phyloP scores from a whole-genome alignment of 129 eudicot genomes.

The Chrysanthemum seticuspe region DNA sequence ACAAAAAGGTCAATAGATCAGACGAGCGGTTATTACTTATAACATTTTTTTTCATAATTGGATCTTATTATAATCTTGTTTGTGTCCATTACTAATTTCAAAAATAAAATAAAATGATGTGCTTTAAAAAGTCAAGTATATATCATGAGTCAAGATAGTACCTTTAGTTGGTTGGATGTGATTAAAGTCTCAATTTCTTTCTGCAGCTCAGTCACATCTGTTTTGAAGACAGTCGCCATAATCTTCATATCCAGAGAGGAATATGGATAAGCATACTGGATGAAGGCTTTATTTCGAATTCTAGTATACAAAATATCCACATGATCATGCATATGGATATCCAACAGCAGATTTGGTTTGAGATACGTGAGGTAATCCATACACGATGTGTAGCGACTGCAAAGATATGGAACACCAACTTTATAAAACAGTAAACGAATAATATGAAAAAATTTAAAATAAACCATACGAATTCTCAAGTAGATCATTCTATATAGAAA shows the following conservation, averaged over 20 bases:
- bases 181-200: not conserved
- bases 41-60: not conserved
- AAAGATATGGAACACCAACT: not conserved
- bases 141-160: not conserved
- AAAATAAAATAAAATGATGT: not conserved
- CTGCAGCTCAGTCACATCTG: not conserved
- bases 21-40: not conserved
- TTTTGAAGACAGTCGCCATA: not conserved
- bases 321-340: constrained; percentile 72
- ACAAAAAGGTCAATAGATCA: not conserved
- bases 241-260: not conserved
- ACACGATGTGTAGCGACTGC: constrained; percentile 74
- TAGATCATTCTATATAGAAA: not conserved
- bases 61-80: too few relatives aligned
- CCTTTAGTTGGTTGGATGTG: not conserved
- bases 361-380: constrained; percentile 63
- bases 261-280: not conserved
- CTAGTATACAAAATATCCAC: not conserved
- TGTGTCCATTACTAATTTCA: not conserved
- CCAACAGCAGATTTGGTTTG: constrained; percentile 63
- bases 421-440: not conserved
- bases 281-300: not conserved
- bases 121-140: not conserved
- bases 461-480: not conserved
- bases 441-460: not conserved